These are phyloP conservation scores for Aspergillus leporis DNA, from an alignment of 495 filamentous ascomycete species.

Conservation along the genomic window DNA sequence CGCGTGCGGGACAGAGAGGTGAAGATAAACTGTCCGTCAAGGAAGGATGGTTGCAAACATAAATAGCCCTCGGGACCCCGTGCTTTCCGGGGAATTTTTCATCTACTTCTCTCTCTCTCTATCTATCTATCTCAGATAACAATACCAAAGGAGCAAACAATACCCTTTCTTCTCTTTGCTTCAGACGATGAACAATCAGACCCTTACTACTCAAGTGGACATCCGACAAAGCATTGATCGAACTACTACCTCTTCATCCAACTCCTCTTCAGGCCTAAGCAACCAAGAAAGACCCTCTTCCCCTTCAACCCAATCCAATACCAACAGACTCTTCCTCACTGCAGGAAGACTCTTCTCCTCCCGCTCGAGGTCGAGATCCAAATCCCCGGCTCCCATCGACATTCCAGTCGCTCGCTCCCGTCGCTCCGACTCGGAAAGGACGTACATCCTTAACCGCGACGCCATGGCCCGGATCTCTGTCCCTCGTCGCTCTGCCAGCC, in stretches of 20 bases:
- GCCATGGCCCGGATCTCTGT: background rate
- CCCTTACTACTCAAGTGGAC: conserved; percentile 21
- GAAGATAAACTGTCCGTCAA: background rate
- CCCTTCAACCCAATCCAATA: background rate
- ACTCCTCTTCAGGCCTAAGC: background rate
- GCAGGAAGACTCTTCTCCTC: conserved; percentile 3
- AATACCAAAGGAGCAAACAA: background rate
- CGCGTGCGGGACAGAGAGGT: too few species aligned
- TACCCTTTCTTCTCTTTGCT: background rate
- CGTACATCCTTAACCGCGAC: conserved; percentile 27
- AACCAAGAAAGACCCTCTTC: background rate
- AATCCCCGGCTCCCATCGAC: conserved; percentile 23
- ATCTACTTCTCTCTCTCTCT: background rate
- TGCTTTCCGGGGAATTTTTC: background rate
- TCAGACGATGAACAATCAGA: conserved; percentile 3
- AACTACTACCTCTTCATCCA: conserved; percentile 1
- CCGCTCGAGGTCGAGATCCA: conserved; percentile 16
- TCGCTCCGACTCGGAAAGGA: conserved; percentile 15
- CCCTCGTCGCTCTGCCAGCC: conserved; percentile 20
- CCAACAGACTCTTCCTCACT: background rate
- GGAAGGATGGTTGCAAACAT: background rate
- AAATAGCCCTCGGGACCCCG: background rate
- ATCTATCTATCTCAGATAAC: background rate
- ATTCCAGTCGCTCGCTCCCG: conserved; percentile 2
- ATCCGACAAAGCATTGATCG: background rate